Evolutionary conservation across 2,329 filamentous ascomycete genomes (phyloP).

Genomic region (Fonsecaea nubica): DNA sequence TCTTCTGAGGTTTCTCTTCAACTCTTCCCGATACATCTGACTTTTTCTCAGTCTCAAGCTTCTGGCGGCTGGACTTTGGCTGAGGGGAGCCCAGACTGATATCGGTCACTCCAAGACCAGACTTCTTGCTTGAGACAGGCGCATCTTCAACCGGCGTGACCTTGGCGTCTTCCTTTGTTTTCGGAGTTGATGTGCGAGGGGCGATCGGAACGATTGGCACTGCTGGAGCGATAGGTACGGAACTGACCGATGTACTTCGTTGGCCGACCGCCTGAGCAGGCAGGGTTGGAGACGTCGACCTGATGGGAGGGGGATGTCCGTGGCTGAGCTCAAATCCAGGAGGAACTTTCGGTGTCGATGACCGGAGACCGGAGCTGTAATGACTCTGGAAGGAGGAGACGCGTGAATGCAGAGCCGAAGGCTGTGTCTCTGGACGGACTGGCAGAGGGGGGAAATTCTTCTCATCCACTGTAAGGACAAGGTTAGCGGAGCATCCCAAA

Average conservation of each 20-base stretch:
- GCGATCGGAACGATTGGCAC: constrained; percentile 43
- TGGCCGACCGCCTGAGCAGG: constrained; percentile 56
- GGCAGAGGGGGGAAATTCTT: constrained; percentile 57
- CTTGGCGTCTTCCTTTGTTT: constrained; percentile 39
- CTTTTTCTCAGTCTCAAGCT: constrained; percentile 16
- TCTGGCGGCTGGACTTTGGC: constrained; percentile 28
- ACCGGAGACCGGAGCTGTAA: constrained; percentile 37
- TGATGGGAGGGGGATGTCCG: constrained; percentile 56
- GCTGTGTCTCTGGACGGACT: constrained; percentile 43
- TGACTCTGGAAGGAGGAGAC: constrained; percentile 45
- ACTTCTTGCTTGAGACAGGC: constrained; percentile 8
- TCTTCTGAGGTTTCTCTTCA: constrained; percentile 16
- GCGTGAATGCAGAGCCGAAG: constrained; percentile 47
- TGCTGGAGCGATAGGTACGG: constrained; percentile 44
- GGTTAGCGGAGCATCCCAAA: constrained; percentile 36
- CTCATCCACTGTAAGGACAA: constrained; percentile 49
- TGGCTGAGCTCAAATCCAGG: constrained; percentile 49
- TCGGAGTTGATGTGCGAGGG: constrained; percentile 32
- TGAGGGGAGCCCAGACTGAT: constrained; percentile 53
- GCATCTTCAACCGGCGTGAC: constrained; percentile 8
- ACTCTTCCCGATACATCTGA: background rate
- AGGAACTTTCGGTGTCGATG: constrained; percentile 38
- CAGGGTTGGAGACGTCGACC: constrained; percentile 26
- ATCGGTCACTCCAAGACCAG: constrained; percentile 42
- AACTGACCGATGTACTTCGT: constrained; percentile 45